phyloP scores from a whole-genome alignment of 2,329 filamentous ascomycete species.

The Calonectria multiphialidica region DNA sequence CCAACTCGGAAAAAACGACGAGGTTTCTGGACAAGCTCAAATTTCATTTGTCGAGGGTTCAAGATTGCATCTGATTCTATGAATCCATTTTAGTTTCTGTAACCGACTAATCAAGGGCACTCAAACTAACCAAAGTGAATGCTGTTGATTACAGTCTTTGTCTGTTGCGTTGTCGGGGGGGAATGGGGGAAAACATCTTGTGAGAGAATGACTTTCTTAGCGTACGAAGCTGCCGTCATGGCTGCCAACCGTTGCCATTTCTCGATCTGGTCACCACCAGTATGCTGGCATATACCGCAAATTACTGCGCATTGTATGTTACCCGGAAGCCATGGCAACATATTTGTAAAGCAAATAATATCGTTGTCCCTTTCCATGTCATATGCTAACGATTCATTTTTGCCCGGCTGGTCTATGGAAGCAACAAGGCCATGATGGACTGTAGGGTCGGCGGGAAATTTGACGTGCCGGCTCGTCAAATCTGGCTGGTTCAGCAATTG shows the following conservation, averaged over 20 bases:
- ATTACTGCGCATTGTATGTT: neutral
- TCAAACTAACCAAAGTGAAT: neutral
- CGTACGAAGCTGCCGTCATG: neutral
- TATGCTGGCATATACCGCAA: neutral
- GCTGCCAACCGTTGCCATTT: neutral
- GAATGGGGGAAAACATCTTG: neutral
- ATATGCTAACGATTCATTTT: too few relatives aligned
- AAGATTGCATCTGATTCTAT: neutral
- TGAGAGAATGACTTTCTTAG: neutral
- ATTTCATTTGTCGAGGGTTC: neutral
- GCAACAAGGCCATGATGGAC: neutral
- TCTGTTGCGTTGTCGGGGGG: accelerated
- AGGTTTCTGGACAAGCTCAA: neutral
- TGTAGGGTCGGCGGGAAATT: neutral
- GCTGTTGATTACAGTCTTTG: neutral
- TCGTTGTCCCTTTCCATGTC: neutral
- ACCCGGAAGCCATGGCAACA: neutral
- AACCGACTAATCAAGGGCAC: neutral
- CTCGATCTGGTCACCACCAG: neutral
- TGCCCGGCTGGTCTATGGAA: neutral
- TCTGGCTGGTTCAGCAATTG: neutral
- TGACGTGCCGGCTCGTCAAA: neutral
- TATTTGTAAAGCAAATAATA: neutral
- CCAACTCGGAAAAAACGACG: neutral
- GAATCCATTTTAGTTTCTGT: neutral